These are phyloP conservation scores for Vaccinium vitisidaea DNA, from an alignment of 148 eudicot species.

Conservation along the genomic window DNA sequence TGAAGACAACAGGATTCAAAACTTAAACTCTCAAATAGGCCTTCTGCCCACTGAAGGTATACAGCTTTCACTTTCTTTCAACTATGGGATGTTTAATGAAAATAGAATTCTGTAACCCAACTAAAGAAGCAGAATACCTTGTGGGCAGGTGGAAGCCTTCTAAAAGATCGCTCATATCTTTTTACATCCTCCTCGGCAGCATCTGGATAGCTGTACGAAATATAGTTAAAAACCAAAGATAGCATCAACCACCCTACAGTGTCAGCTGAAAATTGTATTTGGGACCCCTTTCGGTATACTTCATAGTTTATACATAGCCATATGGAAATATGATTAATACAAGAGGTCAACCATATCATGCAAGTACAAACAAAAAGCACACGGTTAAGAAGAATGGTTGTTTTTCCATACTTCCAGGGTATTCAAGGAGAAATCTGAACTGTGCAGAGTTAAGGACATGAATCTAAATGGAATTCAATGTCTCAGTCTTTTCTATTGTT, in stretches of 20 bases:
- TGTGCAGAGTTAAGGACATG: neutral
- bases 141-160: conserved; percentile 74
- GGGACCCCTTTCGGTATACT: neutral
- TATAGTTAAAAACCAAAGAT: conserved; percentile 6
- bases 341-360: neutral
- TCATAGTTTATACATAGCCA: neutral
- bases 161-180: conserved; percentile 71
- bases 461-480: neutral
- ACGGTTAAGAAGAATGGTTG: neutral
- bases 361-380: neutral
- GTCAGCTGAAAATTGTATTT: conserved; percentile 1
- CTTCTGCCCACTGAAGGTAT: neutral
- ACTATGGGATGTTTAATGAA: neutral
- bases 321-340: neutral
- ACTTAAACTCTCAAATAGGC: neutral
- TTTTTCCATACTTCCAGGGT: neutral
- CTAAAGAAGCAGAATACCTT: conserved; percentile 50
- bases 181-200: conserved; percentile 87
- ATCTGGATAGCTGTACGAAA: conserved; percentile 71
- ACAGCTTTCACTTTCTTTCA: neutral
- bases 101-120: neutral
- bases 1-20: neutral
- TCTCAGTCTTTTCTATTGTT: neutral
- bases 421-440: neutral
- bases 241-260: neutral